phyloP scores from a whole-genome alignment of 2,329 filamentous ascomycete genomes.

The Chrysosporium keratinophilum region DNA sequence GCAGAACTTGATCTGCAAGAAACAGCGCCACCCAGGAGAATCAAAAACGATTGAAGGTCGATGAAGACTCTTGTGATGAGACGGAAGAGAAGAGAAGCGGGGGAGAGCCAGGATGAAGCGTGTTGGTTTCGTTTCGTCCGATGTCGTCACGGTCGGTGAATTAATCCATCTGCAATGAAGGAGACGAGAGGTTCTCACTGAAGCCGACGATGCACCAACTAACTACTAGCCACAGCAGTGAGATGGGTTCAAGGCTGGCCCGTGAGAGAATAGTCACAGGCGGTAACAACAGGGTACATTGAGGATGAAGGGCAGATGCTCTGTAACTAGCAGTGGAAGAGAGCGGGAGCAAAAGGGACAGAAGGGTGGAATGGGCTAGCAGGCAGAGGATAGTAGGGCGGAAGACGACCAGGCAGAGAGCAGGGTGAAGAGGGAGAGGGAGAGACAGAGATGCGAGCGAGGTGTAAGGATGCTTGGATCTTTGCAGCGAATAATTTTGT shows the following conservation, averaged over 20 bases:
- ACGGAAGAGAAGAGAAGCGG: neutral
- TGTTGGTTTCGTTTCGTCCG: slow-evolving; percentile 10
- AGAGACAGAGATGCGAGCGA: neutral
- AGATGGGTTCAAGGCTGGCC: neutral
- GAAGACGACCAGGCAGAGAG: neutral
- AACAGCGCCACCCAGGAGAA: neutral
- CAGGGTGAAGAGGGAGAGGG: neutral
- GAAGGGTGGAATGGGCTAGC: neutral
- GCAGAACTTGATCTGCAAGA: neutral
- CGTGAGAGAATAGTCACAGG: neutral
- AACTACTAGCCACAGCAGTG: neutral
- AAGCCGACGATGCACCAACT: neutral
- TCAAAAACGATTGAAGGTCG: neutral
- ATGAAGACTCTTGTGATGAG: neutral
- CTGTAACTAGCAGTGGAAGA: neutral
- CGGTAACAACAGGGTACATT: neutral
- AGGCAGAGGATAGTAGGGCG: neutral
- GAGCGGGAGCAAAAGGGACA: neutral
- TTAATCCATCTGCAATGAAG: slow-evolving; percentile 8
- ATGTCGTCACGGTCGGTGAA: slow-evolving; percentile 6
- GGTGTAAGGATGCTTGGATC: slow-evolving; percentile 1
- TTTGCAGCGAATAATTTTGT: slow-evolving; percentile 4
- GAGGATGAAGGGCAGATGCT: neutral
- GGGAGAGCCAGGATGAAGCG: slow-evolving; percentile 3
- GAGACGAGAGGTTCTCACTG: neutral